Evolutionary conservation across 192 early-diverging fungal genomes (phyloP).

Genomic region (Linnemannia hyalina): DNA sequence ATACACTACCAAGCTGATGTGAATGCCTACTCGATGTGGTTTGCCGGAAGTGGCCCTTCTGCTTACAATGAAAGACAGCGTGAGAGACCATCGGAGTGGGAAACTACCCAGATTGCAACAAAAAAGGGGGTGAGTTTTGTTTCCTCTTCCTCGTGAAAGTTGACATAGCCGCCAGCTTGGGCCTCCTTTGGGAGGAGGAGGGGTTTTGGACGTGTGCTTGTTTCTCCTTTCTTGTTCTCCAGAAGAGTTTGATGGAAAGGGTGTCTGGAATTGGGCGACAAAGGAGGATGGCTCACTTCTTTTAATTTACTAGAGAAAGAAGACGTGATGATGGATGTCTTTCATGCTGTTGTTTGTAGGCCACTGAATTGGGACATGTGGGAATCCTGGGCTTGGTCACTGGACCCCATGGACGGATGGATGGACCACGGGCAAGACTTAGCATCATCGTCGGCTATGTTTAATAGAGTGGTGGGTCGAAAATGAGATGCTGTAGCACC

Average conservation of each 20-base stretch:
- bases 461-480: no score
- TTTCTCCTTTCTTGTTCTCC: background rate
- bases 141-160: background rate
- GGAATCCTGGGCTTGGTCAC: background rate
- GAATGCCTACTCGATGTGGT: background rate
- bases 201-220: background rate
- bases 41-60: background rate
- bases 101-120: background rate
- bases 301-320: background rate
- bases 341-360: background rate
- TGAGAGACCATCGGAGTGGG: background rate
- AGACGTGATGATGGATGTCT: no score
- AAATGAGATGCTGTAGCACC: no score
- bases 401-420: background rate
- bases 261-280: background rate
- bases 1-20: background rate
- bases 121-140: background rate
- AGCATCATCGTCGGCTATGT: background rate
- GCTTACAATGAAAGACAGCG: background rate
- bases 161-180: background rate
- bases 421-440: background rate
- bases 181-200: no score
- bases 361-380: conserved; percentile 1
- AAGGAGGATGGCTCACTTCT: background rate
- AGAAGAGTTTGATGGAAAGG: background rate